Base-by-base conservation (phyloP, 805 yeast genomes). In the Candida glaebosa region DNA sequence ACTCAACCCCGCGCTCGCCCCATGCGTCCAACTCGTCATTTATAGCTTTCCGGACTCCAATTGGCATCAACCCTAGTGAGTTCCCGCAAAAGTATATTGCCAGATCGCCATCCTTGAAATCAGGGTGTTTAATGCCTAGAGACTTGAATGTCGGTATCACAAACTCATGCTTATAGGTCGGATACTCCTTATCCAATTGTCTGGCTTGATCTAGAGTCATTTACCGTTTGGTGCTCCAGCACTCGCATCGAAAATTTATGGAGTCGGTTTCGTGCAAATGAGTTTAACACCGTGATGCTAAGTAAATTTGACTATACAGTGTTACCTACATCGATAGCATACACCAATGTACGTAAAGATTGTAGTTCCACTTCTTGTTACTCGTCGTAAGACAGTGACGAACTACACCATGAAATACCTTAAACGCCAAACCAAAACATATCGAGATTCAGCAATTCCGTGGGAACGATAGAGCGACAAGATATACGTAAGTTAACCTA, bases 21-120 rank as follows among this genome's bases (percentile, higher is more conserved):
- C 98, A 90, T 0, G 93, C 95, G 48, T 80, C 76, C 37, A 90
- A 65, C 60, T 90, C 97, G 31, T 67, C 72, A 37, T 63, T 61
- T 12, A 90, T 66, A 12, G 85, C 84, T 5, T 49, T 47, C 25
- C 76, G 67, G 0, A 90, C 81, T 5, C 67, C 56, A 38, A 62
- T 67, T 0, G 98, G 97, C 90, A 88, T 85, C 44, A 90, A 65
- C 0, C 98, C 98, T 5, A 90, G 76, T n/a, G 96, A 87, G 66
- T 90, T 91, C 2, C 98, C 98, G 63, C 96, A 88, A 36, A 90
- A 68, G 57, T 90, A 91, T 17, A 75, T 68, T 9, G 76, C 67
- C 6, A 50, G 42, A 26, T 53, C 45, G 15, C 43, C 41, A 5
- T 50, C 49, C 16, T 37, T 34, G 28, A 45, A 48, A 7, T 38